phyloP scores from a whole-genome alignment of 2,329 filamentous ascomycete species.

The Emericellopsis cladophorae region DNA sequence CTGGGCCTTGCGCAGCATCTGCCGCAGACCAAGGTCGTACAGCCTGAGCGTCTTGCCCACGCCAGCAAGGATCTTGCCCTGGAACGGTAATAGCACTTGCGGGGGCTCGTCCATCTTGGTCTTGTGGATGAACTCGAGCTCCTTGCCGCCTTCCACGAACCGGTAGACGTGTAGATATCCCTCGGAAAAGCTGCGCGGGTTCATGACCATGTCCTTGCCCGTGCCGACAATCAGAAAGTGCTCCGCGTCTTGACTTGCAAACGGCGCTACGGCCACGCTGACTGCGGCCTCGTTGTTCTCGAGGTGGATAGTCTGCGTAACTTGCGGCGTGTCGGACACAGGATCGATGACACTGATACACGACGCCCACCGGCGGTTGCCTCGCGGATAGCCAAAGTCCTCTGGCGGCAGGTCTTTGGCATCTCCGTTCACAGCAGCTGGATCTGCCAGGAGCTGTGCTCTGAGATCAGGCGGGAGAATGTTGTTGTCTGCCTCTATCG shows the following conservation, averaged over 20 bases:
- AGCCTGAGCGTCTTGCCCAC: conserved; percentile 71
- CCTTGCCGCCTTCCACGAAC: conserved; percentile 74
- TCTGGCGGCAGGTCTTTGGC: conserved; percentile 57
- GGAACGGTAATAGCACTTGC: conserved; percentile 82
- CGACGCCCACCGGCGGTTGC: conserved; percentile 81
- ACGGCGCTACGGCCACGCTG: conserved; percentile 72
- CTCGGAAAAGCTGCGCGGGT: conserved; percentile 59
- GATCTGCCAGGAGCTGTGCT: conserved; percentile 61
- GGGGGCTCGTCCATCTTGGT: conserved; percentile 86
- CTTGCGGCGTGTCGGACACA: conserved; percentile 51
- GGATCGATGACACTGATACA: conserved; percentile 91
- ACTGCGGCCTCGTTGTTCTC: conserved; percentile 86
- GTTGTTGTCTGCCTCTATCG: conserved; percentile 88
- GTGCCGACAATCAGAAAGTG: conserved; percentile 89
- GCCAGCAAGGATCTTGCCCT: conserved; percentile 78
- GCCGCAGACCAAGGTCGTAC: conserved; percentile 87
- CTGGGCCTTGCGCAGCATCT: conserved; percentile 85
- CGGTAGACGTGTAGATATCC: conserved; percentile 91
- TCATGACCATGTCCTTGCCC: conserved; percentile 76
- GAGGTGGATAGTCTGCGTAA: conserved; percentile 69
- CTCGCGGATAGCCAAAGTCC: conserved; percentile 82
- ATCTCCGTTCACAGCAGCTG: conserved; percentile 58
- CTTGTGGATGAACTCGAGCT: conserved; percentile 91
- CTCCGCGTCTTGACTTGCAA: conserved; percentile 80
- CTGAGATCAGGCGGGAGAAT: conserved; percentile 71